Evolutionary conservation across 108 stramenopile genomes (phyloP).

Genomic region (Cyclostephanos invisitatus): DNA sequence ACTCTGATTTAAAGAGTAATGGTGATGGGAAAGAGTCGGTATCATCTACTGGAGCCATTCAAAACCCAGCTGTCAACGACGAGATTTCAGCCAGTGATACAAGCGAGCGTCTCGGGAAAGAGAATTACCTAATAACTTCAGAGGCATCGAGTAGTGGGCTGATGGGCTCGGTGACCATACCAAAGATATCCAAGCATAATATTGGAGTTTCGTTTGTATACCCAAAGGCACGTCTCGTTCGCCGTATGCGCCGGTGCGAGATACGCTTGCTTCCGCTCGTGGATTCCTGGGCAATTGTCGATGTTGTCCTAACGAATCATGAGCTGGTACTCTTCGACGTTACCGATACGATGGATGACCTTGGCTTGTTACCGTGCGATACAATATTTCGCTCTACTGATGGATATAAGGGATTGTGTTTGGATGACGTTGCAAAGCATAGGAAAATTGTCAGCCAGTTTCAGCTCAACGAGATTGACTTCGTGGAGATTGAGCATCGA

Average conservation of each 20-base stretch:
- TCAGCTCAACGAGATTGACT: conserved; percentile 58
- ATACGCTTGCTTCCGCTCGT: conserved; percentile 70
- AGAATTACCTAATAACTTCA: background rate
- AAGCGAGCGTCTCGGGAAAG: background rate
- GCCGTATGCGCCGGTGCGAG: conserved; percentile 86
- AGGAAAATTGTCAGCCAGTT: conserved; percentile 73
- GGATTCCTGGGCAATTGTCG: conserved; percentile 71
- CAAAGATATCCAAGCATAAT: background rate
- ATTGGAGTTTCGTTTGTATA: conserved; percentile 48
- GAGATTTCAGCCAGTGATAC: background rate
- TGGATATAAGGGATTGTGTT: conserved; percentile 79
- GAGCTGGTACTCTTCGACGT: conserved; percentile 79
- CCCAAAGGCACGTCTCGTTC: conserved; percentile 70
- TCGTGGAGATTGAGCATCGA: conserved; percentile 61
- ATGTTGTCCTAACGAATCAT: conserved; percentile 80
- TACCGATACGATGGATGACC: conserved; percentile 11
- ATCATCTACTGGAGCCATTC: background rate
- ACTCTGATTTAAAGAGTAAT: conserved; percentile 5
- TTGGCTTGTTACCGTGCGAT: background rate
- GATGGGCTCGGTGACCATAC: background rate
- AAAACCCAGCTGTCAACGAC: conserved; percentile 1
- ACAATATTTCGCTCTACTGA: conserved; percentile 48
- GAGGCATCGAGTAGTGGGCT: conserved; percentile 8
- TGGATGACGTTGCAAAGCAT: conserved; percentile 70
- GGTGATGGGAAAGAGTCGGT: conserved; percentile 8